Percentiles rank a stretch among this genome's conserved stretches.
Evolutionary conservation across 2,329 filamentous ascomycete genomes (phyloP).

Genomic region (Talaromyces sp.): DNA sequence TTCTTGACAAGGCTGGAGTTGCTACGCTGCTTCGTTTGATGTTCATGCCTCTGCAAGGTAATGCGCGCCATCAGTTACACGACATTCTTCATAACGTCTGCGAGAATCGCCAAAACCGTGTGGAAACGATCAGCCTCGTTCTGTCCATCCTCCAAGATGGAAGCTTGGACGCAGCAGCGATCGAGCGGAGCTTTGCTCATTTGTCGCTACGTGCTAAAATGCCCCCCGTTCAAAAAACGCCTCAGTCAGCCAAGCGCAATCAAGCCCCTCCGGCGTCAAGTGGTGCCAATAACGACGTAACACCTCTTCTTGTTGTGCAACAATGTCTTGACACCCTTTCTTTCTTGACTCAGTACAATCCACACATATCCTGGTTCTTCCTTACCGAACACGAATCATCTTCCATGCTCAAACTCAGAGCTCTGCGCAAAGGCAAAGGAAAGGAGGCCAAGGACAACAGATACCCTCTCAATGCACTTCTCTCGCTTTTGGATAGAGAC

Average conservation of each 20-base stretch:
- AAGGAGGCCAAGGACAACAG: constrained; percentile 85
- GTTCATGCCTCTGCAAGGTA: constrained; percentile 92
- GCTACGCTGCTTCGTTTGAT: constrained; percentile 96
- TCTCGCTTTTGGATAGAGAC: constrained; percentile 85
- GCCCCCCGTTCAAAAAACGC: constrained; percentile 72
- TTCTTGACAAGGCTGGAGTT: constrained; percentile 93
- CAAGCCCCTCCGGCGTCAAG: constrained; percentile 57
- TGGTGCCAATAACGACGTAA: constrained; percentile 75
- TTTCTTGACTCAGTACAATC: constrained; percentile 78
- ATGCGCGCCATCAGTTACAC: constrained; percentile 77
- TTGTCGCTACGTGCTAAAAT: constrained; percentile 88
- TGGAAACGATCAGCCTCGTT: constrained; percentile 88
- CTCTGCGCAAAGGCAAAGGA: constrained; percentile 79
- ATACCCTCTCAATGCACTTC: constrained; percentile 86
- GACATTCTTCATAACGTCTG: constrained; percentile 87
- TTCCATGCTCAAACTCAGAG: constrained; percentile 70
- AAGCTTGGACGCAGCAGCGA: constrained; percentile 84
- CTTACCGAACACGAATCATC: constrained; percentile 86
- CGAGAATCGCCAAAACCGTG: constrained; percentile 91
- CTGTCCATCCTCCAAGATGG: constrained; percentile 94
- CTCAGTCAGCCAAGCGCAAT: constrained; percentile 73
- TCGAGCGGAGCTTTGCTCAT: constrained; percentile 92
- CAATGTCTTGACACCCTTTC: constrained; percentile 86
- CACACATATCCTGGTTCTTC: constrained; percentile 86
- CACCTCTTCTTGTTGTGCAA: constrained; percentile 90